Evolutionary conservation across 495 filamentous ascomycete species (phyloP), one percentile per base, ranked within the genome.

Genomic region (Echria macrotheca): DNA sequence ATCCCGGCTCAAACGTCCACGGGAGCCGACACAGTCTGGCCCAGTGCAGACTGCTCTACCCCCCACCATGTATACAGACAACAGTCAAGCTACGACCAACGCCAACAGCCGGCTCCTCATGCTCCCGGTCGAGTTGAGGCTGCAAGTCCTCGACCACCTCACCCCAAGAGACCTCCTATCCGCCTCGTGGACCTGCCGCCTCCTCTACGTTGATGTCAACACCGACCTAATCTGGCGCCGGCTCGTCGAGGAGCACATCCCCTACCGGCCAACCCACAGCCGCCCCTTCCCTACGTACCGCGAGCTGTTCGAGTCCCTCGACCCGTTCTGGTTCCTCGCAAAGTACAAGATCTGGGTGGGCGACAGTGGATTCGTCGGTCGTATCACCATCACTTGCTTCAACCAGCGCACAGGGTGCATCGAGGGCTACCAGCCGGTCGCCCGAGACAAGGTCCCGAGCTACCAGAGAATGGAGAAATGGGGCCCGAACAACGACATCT

Each of bases 291-390:
- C 58, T 5, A 80, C 74, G 12, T 91, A 79, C 61, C 78, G 74
- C 47, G 75, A 79, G 21, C 74, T 97, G 5, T 96, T 85, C 54
- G 66, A 77, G 25, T 75, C 83, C 22, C 84, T 91, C 60, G 75
- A 91, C 46, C 83, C 85, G 1, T 83, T 83, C 56, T 95, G 93
- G 86, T 96, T 94, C 57, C 74, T 97, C 1, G 72, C 86, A 0
- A 76, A 76, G 47, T 68, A 87, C 52, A 89, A 86, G 66, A 65
- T 97, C 32, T 97, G 91, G 91, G 89, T 94, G 57, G 77, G 80
- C 25, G 89, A 96, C 65, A 74, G 63, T 21, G 73, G 78, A n/a
- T 68, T 81, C 22, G 75, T 69, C 0, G 90, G 90, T 0, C 83
- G 81, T 43, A 59, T 96, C 26, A 73, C 94, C 17, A 60, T 95